Evolutionary conservation across 768 basidiomycete genomes (phyloP), one percentile per base, ranked within the genome.

Genomic region (Kwoniella dendrophila): DNA sequence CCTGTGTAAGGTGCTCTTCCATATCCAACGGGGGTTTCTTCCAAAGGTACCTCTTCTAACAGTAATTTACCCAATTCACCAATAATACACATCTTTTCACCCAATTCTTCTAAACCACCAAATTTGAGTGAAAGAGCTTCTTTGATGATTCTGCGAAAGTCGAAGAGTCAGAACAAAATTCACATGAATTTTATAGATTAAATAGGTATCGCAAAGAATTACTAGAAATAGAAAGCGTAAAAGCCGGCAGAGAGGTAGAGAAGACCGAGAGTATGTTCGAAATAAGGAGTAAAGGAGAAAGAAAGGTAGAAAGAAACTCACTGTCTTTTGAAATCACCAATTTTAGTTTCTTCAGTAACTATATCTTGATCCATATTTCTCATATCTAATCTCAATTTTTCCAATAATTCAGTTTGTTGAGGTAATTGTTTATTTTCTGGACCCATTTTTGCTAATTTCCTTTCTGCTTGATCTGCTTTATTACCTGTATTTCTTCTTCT

Each of bases 381-480:
- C 54, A 95, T 94, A 73, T 94, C 88, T 16, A 87, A 87, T 54
- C 88, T 84, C 29, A 94, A 80, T 14, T 81, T 81, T 67, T 87
- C 87, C 47, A 96, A 80, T 1, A 82, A 77, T 26, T 92, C 90
- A 1, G 87, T 88, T 78, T 95, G 93, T 56, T 81, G 68, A 2
- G 81, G 79, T 34, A 92, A 80, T 68, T 89, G 89, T 83, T 95
- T 97, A 81, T 94, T 86, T 77, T 93, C 90, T 0, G 89, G 83
- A 65, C 84, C 84, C 92, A 96, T 94, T 81, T 88, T 95, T 79
- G 83, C 85, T 36, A 97, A 83, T 75, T 94, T 95, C 82, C 84
- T 89, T 68, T 95, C 92, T 2, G 90, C 92, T 18, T 85, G 79
- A 56, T 95, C 92, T 0, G 92, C 89, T 64, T 88, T 88, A 26